Percentiles rank a stretch among this genome's conserved stretches.
These are phyloP conservation scores for Lathyrus tuberosus DNA, from an alignment of 306 rosid genomes.

Conservation along the genomic window DNA sequence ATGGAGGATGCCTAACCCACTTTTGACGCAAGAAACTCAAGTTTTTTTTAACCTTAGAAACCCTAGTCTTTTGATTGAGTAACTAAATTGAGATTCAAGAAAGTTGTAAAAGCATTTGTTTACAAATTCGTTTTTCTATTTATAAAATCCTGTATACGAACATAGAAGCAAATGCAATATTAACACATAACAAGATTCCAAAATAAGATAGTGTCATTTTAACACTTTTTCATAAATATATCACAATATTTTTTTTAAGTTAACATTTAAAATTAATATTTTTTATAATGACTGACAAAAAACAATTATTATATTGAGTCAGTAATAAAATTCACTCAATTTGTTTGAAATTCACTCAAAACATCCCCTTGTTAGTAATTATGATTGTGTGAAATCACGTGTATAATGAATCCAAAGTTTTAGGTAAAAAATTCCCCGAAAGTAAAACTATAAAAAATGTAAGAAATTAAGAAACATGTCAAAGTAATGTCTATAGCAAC, in stretches of 20 bases:
- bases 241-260: too few species aligned
- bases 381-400: not conserved
- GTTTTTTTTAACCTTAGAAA: too few species aligned
- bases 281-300: not conserved
- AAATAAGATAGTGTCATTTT: too few species aligned
- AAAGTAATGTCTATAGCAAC: constrained; percentile 1
- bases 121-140: not conserved
- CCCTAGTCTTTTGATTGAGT: not conserved
- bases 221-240: too few species aligned
- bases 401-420: not conserved
- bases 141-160: too few species aligned
- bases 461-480: constrained; percentile 1
- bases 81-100: not conserved
- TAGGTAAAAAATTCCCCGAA: not conserved
- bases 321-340: too few species aligned
- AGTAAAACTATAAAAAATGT: not conserved
- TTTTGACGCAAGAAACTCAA: not conserved
- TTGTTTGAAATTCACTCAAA: too few species aligned
- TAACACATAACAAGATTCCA: too few species aligned
- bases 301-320: too few species aligned
- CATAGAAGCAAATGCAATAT: too few species aligned
- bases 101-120: not conserved
- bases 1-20: not conserved
- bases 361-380: not conserved
- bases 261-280: not conserved